Percentiles rank a stretch among this genome's conserved stretches.
Conservation (phyloP, 495 filamentous ascomycete genomes). For the Neurospora discreta region DNA sequence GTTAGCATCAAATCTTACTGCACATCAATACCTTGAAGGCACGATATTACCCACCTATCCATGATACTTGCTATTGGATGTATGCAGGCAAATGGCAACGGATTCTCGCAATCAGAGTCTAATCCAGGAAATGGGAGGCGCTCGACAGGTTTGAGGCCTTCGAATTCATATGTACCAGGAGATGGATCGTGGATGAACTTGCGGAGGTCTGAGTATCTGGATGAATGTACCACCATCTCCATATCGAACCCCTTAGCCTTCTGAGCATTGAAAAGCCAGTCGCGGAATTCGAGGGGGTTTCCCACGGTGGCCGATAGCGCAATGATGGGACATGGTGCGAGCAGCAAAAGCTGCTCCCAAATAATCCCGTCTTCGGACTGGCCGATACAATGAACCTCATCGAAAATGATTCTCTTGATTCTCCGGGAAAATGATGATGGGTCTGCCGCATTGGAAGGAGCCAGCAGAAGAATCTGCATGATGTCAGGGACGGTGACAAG, state of each 20-base stretch:
- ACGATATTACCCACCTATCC: slow-evolving; percentile 23
- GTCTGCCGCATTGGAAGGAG: slow-evolving; percentile 49
- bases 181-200: slow-evolving; percentile 52
- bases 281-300: slow-evolving; percentile 58
- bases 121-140: slow-evolving; percentile 24
- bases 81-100: slow-evolving; percentile 43
- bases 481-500: slow-evolving; percentile 70
- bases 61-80: slow-evolving; percentile 56
- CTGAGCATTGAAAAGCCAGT: slow-evolving; percentile 56
- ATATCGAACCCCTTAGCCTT: slow-evolving; percentile 37
- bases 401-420: slow-evolving; percentile 67
- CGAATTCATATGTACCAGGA: slow-evolving; percentile 41
- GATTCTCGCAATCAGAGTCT: slow-evolving; percentile 32
- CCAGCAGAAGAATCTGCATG: slow-evolving; percentile 66
- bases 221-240: slow-evolving; percentile 51
- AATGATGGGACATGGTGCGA: slow-evolving; percentile 68
- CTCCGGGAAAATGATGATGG: slow-evolving; percentile 46
- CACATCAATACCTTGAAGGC: not conserved
- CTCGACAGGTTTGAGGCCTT: slow-evolving; percentile 31
- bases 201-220: slow-evolving; percentile 62
- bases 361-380: slow-evolving; percentile 67
- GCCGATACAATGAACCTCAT: slow-evolving; percentile 75
- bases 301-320: slow-evolving; percentile 73
- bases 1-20: not conserved
- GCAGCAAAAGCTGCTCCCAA: slow-evolving; percentile 69